Evolutionary conservation across 805 yeast species (phyloP).

Genomic region (Henningerozyma blattae): DNA sequence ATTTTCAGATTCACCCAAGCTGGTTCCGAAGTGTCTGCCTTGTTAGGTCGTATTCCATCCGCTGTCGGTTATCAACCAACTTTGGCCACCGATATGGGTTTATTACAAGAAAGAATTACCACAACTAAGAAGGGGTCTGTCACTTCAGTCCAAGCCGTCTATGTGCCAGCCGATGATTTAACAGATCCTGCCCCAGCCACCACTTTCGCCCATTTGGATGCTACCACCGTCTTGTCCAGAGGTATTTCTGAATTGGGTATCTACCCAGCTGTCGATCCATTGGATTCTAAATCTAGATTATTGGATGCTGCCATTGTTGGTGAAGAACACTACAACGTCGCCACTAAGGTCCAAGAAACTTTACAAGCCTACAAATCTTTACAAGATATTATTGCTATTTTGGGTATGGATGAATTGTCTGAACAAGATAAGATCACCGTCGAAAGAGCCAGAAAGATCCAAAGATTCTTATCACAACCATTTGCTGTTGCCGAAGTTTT

Average conservation of each 20-base stretch:
- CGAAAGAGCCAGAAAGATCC: conserved; percentile 99
- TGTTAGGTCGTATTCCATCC: conserved; percentile 99
- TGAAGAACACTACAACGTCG: conserved; percentile 96
- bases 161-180: conserved; percentile 99
- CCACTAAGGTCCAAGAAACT: conserved; percentile 92
- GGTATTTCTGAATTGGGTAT: conserved; percentile 99
- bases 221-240: conserved; percentile 99
- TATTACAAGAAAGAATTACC: conserved; percentile 99
- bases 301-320: conserved; percentile 96
- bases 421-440: conserved; percentile 98
- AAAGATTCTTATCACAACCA: conserved; percentile 99
- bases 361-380: conserved; percentile 98
- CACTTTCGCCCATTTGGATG: conserved; percentile 99
- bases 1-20: conserved; percentile 99
- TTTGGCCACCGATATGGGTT: conserved; percentile 99
- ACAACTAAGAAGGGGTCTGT: conserved; percentile 99
- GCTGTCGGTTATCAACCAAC: conserved; percentile 99
- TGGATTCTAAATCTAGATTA: conserved; percentile 98
- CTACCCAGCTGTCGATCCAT: conserved; percentile 99
- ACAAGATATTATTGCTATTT: conserved; percentile 99
- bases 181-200: conserved; percentile 99
- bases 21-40: conserved; percentile 99
- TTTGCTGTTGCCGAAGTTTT: conserved; percentile 99
- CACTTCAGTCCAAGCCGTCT: conserved; percentile 99
- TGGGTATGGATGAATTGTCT: conserved; percentile 99